A percentile compares a stretch with the other conserved stretches of the same genome.
phyloP scores from a whole-genome alignment of 176 grass and related monocot genomes.

The Oropetium thomaeum region DNA sequence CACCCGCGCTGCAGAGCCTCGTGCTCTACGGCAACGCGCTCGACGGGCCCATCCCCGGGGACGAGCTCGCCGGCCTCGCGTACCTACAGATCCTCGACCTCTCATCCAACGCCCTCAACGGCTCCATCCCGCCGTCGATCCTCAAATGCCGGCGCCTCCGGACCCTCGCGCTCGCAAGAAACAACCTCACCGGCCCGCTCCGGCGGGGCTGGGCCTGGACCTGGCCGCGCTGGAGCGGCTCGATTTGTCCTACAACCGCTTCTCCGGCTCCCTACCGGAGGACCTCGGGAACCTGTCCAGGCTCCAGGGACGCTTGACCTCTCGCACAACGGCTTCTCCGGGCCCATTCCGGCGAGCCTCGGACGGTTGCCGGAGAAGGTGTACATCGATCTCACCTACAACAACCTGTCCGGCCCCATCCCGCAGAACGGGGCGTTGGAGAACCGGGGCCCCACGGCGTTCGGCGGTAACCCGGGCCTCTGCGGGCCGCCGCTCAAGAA shows the following conservation, averaged over 20 bases:
- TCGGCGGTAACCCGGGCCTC: constrained; percentile 69
- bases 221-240: constrained; percentile 63
- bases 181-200: constrained; percentile 57
- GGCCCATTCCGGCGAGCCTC: constrained; percentile 63
- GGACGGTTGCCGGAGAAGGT: constrained; percentile 87
- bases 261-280: constrained; percentile 57
- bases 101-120: constrained; percentile 67
- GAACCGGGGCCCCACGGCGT: constrained; percentile 75
- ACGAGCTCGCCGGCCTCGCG: constrained; percentile 59
- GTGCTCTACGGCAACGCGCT: constrained; percentile 84
- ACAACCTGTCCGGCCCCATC: constrained; percentile 80
- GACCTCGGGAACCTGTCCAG: constrained; percentile 68
- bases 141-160: constrained; percentile 69
- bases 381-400: constrained; percentile 87
- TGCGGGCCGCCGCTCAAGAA: constrained; percentile 83
- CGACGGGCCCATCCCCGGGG: constrained; percentile 44
- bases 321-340: constrained; percentile 83
- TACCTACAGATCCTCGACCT: constrained; percentile 88
- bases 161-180: constrained; percentile 55
- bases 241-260: constrained; percentile 75
- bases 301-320: constrained; percentile 75
- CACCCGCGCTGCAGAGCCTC: constrained; percentile 60
- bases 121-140: constrained; percentile 58
- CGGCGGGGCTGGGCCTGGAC: constrained; percentile 38
- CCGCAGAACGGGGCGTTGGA: constrained; percentile 71